phyloP scores from a whole-genome alignment of 2,329 filamentous ascomycete species.

The Phaeosphaeriaceae sp. region DNA sequence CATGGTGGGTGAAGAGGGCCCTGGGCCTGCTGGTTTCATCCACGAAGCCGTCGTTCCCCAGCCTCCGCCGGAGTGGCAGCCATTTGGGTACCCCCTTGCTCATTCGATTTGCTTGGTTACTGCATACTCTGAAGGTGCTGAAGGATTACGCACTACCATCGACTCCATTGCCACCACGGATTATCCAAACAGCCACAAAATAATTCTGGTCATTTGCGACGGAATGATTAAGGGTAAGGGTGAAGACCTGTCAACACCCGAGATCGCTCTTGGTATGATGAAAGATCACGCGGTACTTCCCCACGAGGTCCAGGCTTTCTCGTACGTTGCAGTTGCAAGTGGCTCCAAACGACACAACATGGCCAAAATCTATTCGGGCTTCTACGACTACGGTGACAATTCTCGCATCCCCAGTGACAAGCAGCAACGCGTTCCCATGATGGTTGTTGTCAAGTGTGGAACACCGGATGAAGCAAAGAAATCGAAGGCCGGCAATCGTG shows the following conservation, averaged over 20 bases:
- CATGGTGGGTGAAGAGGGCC: conserved; percentile 68
- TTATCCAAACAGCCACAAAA: conserved; percentile 98
- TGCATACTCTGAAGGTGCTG: conserved; percentile 93
- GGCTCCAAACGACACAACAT: conserved; percentile 99
- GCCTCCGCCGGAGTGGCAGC: conserved; percentile 95
- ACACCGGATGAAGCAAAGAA: conserved; percentile 83
- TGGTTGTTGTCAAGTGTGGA: conserved; percentile 93
- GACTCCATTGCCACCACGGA: conserved; percentile 98
- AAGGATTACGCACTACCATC: conserved; percentile 89
- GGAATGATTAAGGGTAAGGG: conserved; percentile 97
- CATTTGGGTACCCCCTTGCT: conserved; percentile 92
- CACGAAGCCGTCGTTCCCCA: conserved; percentile 96
- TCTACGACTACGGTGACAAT: conserved; percentile 91
- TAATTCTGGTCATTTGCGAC: conserved; percentile 94
- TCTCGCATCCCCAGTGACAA: conserved; percentile 82
- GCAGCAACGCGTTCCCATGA: conserved; percentile 97
- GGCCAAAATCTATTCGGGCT: conserved; percentile 97
- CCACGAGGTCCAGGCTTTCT: conserved; percentile 86
- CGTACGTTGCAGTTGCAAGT: conserved; percentile 94
- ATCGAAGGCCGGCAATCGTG: conserved; percentile 92
- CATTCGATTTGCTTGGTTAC: conserved; percentile 95
- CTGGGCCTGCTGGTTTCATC: conserved; percentile 91
- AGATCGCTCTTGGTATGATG: conserved; percentile 92
- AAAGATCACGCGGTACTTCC: conserved; percentile 82
- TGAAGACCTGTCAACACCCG: conserved; percentile 84